Base-by-base conservation (phyloP, 139 green algal genomes). In the Chlorella sp. region DNA sequence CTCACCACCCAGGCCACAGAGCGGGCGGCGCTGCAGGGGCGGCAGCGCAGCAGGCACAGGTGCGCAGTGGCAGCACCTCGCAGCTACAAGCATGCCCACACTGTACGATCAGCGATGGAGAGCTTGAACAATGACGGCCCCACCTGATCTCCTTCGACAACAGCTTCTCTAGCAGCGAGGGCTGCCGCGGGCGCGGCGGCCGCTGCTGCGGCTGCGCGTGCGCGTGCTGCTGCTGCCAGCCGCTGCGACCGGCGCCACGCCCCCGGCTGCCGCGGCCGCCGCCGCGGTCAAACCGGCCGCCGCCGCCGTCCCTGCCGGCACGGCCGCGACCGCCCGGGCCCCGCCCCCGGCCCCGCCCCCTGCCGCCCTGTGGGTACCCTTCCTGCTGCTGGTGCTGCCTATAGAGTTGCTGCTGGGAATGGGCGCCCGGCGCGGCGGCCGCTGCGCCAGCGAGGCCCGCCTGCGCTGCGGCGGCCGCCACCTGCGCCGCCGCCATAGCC, bases 161-260 rank as follows among this genome's bases (percentile, higher is more conserved):
- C 73, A 92, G 82, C 72, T 87, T 91, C 68, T 88, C 72, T 43
- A 92, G 80, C 74, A 92, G 82, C 21, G 73, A 76, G 1, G 82
- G 79, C 31, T 33, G 51, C 12, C 41, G 73, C 45, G 73, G 72
- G 36, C 66, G 66, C 40, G 58, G 55, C 63, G 50, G 59, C 31
- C 66, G 67, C 33, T 58, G 51, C 23, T 61, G 65, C 50, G 29
- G 19, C 55, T 63, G 55, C 55, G 41, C 51, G 38, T 63, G 60
- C n/a, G 6, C 19, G 31, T 69, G 58, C 64, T 62, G 40, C 33
- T 74, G 27, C 53, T 67, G 33, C 74, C 74, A 58, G 51, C 64
- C 66, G 23, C 53, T 55, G 15, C 74, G 40, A 23, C 64, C 45
- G 27, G 31, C 21, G 71, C 73, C 48, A 8, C 33, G 35, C 63